A percentile compares a stretch with the other conserved stretches of the same genome.
These are phyloP conservation scores for Tuber microsphaerosporum DNA, from an alignment of 495 filamentous ascomycete species.

Conservation along the genomic window DNA sequence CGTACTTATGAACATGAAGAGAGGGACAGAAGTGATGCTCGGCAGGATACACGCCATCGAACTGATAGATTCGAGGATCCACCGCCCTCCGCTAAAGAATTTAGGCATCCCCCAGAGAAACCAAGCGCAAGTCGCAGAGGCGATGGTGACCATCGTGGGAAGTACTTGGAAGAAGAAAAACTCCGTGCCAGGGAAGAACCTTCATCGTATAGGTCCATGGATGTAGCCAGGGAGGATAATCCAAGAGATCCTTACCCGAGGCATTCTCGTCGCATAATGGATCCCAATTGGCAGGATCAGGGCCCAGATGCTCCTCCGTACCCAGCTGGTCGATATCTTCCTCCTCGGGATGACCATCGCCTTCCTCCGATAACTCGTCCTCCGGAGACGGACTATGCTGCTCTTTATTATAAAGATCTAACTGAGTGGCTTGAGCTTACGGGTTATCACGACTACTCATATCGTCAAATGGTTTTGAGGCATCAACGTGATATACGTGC, in stretches of 20 bases:
- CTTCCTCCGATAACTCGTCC: slow-evolving; percentile 31
- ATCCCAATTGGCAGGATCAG: slow-evolving; percentile 19
- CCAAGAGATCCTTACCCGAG: slow-evolving; percentile 36
- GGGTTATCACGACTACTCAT: slow-evolving; percentile 51
- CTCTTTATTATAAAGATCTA: slow-evolving; percentile 47
- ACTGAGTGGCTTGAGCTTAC: slow-evolving; percentile 58
- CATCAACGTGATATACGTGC: slow-evolving; percentile 46
- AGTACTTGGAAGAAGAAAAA: slow-evolving; percentile 35
- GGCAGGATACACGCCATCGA: slow-evolving; percentile 33
- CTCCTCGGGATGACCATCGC: slow-evolving; percentile 38
- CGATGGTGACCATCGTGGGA: slow-evolving; percentile 30
- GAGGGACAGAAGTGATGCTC: slow-evolving; percentile 34
- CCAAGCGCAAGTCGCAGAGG: slow-evolving; percentile 28
- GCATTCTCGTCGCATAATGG: slow-evolving; percentile 26
- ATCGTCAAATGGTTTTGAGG: slow-evolving; percentile 48
- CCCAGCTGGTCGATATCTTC: slow-evolving; percentile 30
- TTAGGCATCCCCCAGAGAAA: slow-evolving; percentile 35
- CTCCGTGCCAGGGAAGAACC: slow-evolving; percentile 28
- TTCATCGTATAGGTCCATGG: slow-evolving; percentile 32
- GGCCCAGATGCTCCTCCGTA: slow-evolving; percentile 27
- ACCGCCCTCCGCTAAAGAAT: slow-evolving; percentile 29
- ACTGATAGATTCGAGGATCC: slow-evolving; percentile 32
- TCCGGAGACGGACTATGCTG: slow-evolving; percentile 40
- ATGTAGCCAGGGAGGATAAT: slow-evolving; percentile 30
- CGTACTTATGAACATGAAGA: slow-evolving; percentile 40